Conservation (phyloP, 345 rosid species). For the Lepidium africanum region DNA sequence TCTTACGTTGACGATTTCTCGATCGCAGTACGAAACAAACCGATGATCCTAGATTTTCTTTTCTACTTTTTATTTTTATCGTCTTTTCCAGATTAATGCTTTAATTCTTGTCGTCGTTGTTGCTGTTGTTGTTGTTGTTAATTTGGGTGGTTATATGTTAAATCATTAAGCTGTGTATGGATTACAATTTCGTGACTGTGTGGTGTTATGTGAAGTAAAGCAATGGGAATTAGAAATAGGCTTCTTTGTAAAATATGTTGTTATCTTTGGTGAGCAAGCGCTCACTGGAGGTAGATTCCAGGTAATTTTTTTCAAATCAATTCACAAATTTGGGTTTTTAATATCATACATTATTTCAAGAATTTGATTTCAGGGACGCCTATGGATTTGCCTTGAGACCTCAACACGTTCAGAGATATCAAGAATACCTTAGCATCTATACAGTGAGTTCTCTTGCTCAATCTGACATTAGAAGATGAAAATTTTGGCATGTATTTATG, state of each 20-base stretch:
- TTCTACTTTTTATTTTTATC: conserved; percentile 3
- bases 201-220: conserved; percentile 35
- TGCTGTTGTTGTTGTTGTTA: neutral
- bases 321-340: neutral
- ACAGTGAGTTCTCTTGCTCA: conserved; percentile 34
- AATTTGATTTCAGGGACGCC: conserved; percentile 50
- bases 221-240: conserved; percentile 57
- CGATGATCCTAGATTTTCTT: neutral
- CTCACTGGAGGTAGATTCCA: conserved; percentile 90
- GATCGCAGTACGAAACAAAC: neutral
- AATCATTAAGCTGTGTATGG: neutral
- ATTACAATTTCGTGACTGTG: conserved; percentile 5
- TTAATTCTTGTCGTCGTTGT: neutral
- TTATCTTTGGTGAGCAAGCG: conserved; percentile 95
- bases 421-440: conserved; percentile 59
- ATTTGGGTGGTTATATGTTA: neutral
- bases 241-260: conserved; percentile 68
- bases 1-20: conserved; percentile 34
- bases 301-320: conserved; percentile 32
- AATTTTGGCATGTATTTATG: neutral
- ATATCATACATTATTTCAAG: neutral
- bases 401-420: conserved; percentile 76
- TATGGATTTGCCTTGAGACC: conserved; percentile 97
- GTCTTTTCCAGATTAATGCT: neutral
- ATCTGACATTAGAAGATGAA: neutral